Conservation (phyloP, 2,329 filamentous ascomycete species). For the Aspergillus uvarum region DNA sequence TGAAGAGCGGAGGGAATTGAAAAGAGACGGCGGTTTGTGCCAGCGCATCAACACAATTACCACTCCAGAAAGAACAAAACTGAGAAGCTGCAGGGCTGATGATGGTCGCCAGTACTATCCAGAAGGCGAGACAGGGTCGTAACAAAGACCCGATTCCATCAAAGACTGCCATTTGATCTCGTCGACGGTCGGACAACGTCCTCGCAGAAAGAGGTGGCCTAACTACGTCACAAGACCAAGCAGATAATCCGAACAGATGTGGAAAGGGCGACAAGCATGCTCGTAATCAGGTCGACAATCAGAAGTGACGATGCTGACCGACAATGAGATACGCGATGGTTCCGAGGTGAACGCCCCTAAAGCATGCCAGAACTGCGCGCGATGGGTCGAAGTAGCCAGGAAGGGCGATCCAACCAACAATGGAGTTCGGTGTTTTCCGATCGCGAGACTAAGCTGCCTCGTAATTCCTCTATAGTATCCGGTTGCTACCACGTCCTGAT, state of each 20-base stretch:
- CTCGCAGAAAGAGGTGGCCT: slow-evolving; percentile 22
- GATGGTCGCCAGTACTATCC: slow-evolving; percentile 23
- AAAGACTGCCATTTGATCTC: slow-evolving; percentile 22
- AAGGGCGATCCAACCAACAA: not conserved
- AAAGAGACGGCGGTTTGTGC: slow-evolving; percentile 39
- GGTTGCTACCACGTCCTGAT: not conserved
- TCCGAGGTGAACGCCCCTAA: not conserved
- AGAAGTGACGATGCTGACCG: not conserved
- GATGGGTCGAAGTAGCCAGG: not conserved
- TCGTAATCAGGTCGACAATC: slow-evolving; percentile 22
- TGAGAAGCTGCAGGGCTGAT: slow-evolving; percentile 27
- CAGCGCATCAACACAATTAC: slow-evolving; percentile 38
- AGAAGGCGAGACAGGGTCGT: slow-evolving; percentile 19
- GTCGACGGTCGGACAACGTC: slow-evolving; percentile 6
- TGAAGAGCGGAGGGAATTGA: slow-evolving; percentile 36
- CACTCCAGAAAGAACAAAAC: slow-evolving; percentile 38
- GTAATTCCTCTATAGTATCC: not conserved
- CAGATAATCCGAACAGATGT: slow-evolving; percentile 15
- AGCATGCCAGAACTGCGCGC: slow-evolving; percentile 4
- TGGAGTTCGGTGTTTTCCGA: not conserved
- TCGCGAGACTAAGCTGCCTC: not conserved
- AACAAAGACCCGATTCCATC: slow-evolving; percentile 11
- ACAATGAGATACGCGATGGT: not conserved
- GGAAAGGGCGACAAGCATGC: slow-evolving; percentile 25
- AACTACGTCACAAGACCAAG: slow-evolving; percentile 24